Evolutionary conservation across 2,329 filamentous ascomycete species (phyloP), one percentile per base, ranked within the genome.

Genomic region (Diplodia scrobiculata): DNA sequence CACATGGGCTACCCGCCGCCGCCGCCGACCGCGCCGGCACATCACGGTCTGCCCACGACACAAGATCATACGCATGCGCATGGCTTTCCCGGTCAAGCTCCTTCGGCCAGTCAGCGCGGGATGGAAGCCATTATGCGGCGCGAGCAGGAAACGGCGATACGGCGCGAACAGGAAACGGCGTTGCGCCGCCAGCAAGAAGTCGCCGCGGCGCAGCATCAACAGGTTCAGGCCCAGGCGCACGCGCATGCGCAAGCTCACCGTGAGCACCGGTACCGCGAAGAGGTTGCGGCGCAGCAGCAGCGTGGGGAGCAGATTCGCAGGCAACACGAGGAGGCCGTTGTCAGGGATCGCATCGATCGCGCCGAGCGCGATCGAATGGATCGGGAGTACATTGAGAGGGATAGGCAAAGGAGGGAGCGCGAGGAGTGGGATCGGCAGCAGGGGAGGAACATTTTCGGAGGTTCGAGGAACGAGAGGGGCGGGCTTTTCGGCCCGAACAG

Each of bases 211-310:
- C 63, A 66, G 47, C 63, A 66, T 13, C 51, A 54, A 13, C 63
- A 66, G 19, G 52, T 45, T 5, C 53, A 66, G 10, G 63, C 63
- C 0, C 63, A 65, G 14, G 63, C 63, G 14, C 62, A 65, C 50
- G 63, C 63, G 7, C 63, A 66, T 3, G 63, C 63, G 14, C 63
- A 66, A 14, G 63, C 63, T 3, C 63, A 66, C 7, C 51, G 51
- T 9, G 53, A 66, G 14, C 63, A 66, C n/a, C 53, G 63, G 17
- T 65, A 48, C 19, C 63, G 63, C n/a, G 63, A 66, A n/a, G 53
- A 59, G 41, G 53, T 52, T 1, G 52, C 51, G 14, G 63, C 63
- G 10, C 52, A 58, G 63, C 52, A 58, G 63, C 59, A 63, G 13
- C 59, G 48, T 4, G 34, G 38, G 11, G 48, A 64, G 32, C 47